phyloP scores from a whole-genome alignment of 2,329 filamentous ascomycete genomes.

The Cytospora mali region DNA sequence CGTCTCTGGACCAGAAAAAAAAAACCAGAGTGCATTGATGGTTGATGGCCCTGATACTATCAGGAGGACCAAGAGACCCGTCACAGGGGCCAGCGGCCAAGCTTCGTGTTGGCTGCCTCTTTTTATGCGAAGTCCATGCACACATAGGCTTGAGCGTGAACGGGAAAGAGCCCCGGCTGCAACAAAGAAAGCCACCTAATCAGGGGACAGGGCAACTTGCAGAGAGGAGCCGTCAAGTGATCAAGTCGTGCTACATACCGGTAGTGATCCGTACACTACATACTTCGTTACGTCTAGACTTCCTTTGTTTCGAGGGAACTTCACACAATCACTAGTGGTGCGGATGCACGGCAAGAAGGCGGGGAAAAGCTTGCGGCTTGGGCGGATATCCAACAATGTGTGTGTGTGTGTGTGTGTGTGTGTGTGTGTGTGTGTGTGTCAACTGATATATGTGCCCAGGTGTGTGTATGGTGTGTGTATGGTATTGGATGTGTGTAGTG shows the following conservation, averaged over 20 bases:
- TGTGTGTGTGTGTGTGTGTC: neutral
- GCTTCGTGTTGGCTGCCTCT: constrained; percentile 12
- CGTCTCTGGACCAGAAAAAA: constrained; percentile 1
- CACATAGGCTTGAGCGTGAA: neutral
- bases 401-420: too few relatives aligned
- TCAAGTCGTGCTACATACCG: neutral
- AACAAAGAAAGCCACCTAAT: constrained; percentile 7
- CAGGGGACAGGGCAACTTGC: constrained; percentile 11
- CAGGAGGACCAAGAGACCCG: neutral
- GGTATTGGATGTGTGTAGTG: too few relatives aligned
- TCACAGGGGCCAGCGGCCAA: neutral
- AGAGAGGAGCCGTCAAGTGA: constrained; percentile 21
- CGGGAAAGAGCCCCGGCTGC: neutral
- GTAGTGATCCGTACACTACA: neutral
- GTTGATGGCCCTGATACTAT: constrained; percentile 10
- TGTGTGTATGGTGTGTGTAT: too few relatives aligned
- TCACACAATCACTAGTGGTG: neutral
- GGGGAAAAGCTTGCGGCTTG: neutral
- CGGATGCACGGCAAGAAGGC: neutral
- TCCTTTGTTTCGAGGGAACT: constrained; percentile 4
- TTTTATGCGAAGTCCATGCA: neutral
- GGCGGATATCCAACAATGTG: neutral
- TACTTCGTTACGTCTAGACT: too few relatives aligned
- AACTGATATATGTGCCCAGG: too few relatives aligned
- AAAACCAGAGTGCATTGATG: constrained; percentile 9